Base-by-base conservation (phyloP, 2,329 filamentous ascomycete genomes). In the Arthroderma sp. region DNA sequence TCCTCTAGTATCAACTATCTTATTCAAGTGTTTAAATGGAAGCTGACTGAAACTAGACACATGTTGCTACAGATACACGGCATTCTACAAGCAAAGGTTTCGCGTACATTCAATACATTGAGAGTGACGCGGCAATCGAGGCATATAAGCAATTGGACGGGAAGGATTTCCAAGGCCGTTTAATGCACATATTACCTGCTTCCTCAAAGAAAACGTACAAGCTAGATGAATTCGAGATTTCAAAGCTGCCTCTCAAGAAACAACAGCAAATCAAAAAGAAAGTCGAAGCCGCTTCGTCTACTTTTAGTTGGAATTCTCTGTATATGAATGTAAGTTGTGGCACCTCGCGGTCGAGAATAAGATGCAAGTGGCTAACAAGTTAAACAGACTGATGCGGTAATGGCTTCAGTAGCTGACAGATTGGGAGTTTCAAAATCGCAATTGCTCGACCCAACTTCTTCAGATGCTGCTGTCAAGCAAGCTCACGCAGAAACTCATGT, bases 231-330 rank as follows among this genome's bases (percentile, higher is more conserved):
- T 93, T 87, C 71, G 85, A 86, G 58, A 79, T 98, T 56, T 90
- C 91, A 0, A 94, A 96, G 71, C 73, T 98, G 64, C 91, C 93
- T 15, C 76, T 97, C 62, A 97, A 96, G 74, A 93, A 94, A 71
- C 93, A 97, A 71, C 89, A 89, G 65, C 81, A 94, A 66, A 87
- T 97, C 63, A 88, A 87, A 69, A 87, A 87, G 66, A 94, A 88
- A 73, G 80, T 85, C 54, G 86, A 91, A 65, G 88, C 91, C 21
- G 80, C 87, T 7, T 85, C 84, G 31, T 83, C 81, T 53, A 83
- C 81, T 1, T 97, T 97, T 74, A 95, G 91, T 70, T 98, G 93
- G 93, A 98, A 98, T 76, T 91, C 91, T n/a, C 77, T 98, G n/a
- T 98, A 93, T 72, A 94, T 98, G 87, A 96, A 87, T 72, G 87